Conservation (phyloP, 2,329 filamentous ascomycete genomes). For the Colletotrichum tanaceti region DNA sequence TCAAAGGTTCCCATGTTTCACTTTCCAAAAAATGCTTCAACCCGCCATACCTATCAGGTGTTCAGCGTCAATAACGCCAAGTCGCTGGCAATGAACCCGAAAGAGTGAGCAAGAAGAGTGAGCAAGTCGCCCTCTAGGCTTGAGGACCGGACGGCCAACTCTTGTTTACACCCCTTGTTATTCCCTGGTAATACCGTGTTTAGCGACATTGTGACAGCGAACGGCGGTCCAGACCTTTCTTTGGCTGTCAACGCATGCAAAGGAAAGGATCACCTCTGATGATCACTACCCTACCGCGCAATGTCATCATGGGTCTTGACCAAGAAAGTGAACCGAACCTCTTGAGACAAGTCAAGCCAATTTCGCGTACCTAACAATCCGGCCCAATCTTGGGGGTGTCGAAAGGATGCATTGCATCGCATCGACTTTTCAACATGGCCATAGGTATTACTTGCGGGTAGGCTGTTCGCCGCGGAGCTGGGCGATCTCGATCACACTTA, state of each 20-base stretch:
- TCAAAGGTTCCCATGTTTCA: background rate
- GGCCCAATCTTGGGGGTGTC: background rate
- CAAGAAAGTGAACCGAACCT: background rate
- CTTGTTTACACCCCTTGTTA: no score
- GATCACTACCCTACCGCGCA: background rate
- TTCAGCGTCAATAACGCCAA: background rate
- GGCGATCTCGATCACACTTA: background rate
- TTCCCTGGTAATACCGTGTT: background rate
- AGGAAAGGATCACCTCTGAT: background rate
- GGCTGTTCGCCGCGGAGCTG: background rate
- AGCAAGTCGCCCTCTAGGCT: background rate
- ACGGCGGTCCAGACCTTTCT: background rate
- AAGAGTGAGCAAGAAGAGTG: no score
- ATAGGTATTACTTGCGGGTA: background rate
- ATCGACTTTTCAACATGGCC: background rate
- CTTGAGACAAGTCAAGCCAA: background rate
- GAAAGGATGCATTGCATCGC: background rate
- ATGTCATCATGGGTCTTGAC: conserved; percentile 1
- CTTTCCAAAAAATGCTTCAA: background rate
- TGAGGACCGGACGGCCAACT: background rate
- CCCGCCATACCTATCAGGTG: background rate
- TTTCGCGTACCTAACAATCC: background rate
- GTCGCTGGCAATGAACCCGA: background rate
- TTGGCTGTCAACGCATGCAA: background rate
- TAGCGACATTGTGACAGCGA: background rate